These are phyloP conservation scores for Actinomucor elegans DNA, from an alignment of 371 early-diverging fungal species.

Conservation along the genomic window DNA sequence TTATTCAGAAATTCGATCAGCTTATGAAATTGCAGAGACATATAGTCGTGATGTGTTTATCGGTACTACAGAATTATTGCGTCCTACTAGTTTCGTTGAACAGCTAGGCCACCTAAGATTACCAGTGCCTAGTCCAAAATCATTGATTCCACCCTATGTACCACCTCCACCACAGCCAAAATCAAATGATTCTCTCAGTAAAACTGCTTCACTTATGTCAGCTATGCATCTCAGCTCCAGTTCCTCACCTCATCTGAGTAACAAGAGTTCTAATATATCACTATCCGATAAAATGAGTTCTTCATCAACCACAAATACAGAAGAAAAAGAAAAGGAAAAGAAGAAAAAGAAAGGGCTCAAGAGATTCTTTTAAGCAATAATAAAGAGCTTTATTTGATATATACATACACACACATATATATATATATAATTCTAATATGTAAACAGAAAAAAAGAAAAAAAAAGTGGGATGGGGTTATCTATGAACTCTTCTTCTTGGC, in stretches of 20 bases:
- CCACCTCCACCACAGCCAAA: slow-evolving; percentile 27
- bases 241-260: slow-evolving; percentile 11
- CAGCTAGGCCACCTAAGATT: slow-evolving; percentile 47
- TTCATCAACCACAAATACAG: background rate
- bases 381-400: background rate
- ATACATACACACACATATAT: background rate
- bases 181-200: slow-evolving; percentile 14
- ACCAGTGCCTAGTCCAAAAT: slow-evolving; percentile 30
- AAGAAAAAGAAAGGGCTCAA: slow-evolving; percentile 49
- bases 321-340: slow-evolving; percentile 35
- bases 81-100: slow-evolving; percentile 74
- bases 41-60: slow-evolving; percentile 78
- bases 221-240: slow-evolving; percentile 15
- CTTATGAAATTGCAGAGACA: slow-evolving; percentile 76
- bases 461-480: background rate
- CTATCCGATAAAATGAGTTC: background rate
- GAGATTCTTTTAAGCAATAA: slow-evolving; percentile 32
- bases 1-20: slow-evolving; percentile 86
- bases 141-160: slow-evolving; percentile 40
- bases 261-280: slow-evolving; percentile 14
- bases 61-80: slow-evolving; percentile 78
- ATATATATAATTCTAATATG: background rate
- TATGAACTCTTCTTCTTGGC: slow-evolving; percentile 1
- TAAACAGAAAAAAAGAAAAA: background rate
- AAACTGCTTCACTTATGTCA: slow-evolving; percentile 20